phyloP scores from a whole-genome alignment of 768 basidiomycete species.

The Naganishia randhawae region DNA sequence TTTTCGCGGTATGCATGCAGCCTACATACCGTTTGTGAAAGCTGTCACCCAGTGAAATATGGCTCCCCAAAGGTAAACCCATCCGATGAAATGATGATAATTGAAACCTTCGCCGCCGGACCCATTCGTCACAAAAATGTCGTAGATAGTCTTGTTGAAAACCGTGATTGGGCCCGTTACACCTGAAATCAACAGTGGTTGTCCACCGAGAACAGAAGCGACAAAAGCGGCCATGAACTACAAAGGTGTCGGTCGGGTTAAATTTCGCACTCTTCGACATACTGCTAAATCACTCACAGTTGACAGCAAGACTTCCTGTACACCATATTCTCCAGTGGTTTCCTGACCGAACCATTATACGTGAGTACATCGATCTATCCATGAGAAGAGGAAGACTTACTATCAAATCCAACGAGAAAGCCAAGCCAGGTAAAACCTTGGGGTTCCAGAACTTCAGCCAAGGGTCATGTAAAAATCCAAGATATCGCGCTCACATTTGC shows the following conservation, averaged over 20 bases:
- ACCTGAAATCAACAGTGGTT: conserved; percentile 86
- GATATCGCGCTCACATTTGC: conserved; percentile 31
- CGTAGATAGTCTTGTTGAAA: conserved; percentile 82
- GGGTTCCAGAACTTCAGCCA: background rate
- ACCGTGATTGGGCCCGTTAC: conserved; percentile 94
- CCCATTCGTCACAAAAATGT: conserved; percentile 57
- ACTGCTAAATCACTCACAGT: conserved; percentile 33
- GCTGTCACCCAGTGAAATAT: conserved; percentile 76
- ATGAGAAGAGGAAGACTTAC: conserved; percentile 25
- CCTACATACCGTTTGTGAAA: conserved; percentile 63
- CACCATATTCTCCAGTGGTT: conserved; percentile 82
- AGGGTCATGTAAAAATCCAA: background rate
- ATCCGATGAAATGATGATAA: conserved; percentile 82
- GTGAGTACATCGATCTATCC: conserved; percentile 65
- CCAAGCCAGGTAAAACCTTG: conserved; percentile 82
- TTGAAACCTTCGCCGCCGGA: conserved; percentile 55
- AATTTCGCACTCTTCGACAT: background rate
- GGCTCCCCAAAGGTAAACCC: conserved; percentile 89
- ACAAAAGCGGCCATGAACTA: conserved; percentile 87
- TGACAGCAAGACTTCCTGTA: conserved; percentile 69
- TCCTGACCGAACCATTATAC: conserved; percentile 51
- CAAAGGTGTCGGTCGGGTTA: conserved; percentile 47
- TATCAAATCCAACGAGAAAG: conserved; percentile 86
- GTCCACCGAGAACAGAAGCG: conserved; percentile 80
- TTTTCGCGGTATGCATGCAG: background rate